Conservation (phyloP, 169 alveolate genomes). For the Plasmodium malariae region DNA sequence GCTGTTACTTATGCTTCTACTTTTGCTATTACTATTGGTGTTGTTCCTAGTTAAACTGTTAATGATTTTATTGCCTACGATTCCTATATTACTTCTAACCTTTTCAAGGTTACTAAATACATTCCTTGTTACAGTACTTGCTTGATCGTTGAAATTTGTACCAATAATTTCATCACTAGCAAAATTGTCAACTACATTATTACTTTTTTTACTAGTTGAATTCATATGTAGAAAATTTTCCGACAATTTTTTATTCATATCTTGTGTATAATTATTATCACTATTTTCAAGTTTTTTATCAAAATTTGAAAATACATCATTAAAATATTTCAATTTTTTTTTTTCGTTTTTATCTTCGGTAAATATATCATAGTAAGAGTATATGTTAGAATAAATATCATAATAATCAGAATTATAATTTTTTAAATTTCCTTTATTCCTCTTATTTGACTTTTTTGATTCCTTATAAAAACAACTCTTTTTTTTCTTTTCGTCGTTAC, state of each 20-base stretch:
- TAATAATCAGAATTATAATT: slow-evolving; percentile 68
- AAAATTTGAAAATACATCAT: slow-evolving; percentile 66
- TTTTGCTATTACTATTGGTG: not conserved
- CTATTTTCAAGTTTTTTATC: slow-evolving; percentile 54
- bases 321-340: slow-evolving; percentile 61
- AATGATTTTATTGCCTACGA: not conserved
- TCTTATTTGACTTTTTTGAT: slow-evolving; percentile 20
- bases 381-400: slow-evolving; percentile 72
- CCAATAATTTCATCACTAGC: too few species aligned
- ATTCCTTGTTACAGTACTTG: not conserved
- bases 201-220: not conserved
- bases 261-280: slow-evolving; percentile 4
- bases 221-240: slow-evolving; percentile 1
- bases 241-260: slow-evolving; percentile 2
- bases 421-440: slow-evolving; percentile 54
- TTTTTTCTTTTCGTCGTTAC: not conserved
- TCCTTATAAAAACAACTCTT: slow-evolving; percentile 31
- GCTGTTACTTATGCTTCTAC: not conserved
- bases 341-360: slow-evolving; percentile 71
- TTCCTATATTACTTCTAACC: not conserved
- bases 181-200: too few species aligned
- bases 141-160: too few species aligned
- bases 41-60: not conserved
- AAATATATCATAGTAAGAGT: slow-evolving; percentile 70
- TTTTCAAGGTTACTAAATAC: not conserved